Percentiles rank a stretch among this genome's conserved stretches.
phyloP scores from a whole-genome alignment of 2,329 filamentous ascomycete species.

The Mycosphaerella arachidis region DNA sequence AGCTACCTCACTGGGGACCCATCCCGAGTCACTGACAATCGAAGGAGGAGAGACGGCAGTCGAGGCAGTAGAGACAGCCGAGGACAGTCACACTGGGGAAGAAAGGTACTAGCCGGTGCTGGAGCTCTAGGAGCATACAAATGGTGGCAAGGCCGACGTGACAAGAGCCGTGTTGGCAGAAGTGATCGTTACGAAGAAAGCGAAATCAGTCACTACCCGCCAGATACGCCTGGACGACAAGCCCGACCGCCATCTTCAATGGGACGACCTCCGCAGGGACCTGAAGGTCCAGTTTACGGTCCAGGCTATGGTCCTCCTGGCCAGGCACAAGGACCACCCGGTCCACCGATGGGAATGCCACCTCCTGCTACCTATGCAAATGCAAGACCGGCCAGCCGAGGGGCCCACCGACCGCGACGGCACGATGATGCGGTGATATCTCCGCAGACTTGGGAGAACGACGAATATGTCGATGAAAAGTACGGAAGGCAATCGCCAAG shows the following conservation, averaged over 20 bases:
- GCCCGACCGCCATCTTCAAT: slow-evolving; percentile 10
- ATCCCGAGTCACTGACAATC: slow-evolving; percentile 51
- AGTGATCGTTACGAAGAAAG: slow-evolving; percentile 6
- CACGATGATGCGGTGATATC: slow-evolving; percentile 21
- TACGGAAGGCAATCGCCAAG: slow-evolving; percentile 29
- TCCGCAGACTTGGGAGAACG: slow-evolving; percentile 29
- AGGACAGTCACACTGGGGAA: slow-evolving; percentile 33
- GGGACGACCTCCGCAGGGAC: slow-evolving; percentile 10
- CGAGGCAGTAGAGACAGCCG: slow-evolving; percentile 19
- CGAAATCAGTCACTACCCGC: slow-evolving; percentile 6
- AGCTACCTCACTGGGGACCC: slow-evolving; percentile 46
- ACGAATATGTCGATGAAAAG: slow-evolving; percentile 36
- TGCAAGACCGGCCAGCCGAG: slow-evolving; percentile 10
- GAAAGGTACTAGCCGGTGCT: slow-evolving; percentile 50
- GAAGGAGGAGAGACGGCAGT: slow-evolving; percentile 16
- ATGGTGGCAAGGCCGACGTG: slow-evolving; percentile 46
- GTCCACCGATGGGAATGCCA: slow-evolving; percentile 9
- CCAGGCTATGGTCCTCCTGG: slow-evolving; percentile 3
- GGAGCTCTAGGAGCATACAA: slow-evolving; percentile 56
- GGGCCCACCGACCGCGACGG: slow-evolving; percentile 8
- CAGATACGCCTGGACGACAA: slow-evolving; percentile 15
- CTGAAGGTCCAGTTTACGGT: background rate
- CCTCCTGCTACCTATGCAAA: slow-evolving; percentile 6
- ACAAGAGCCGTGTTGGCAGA: slow-evolving; percentile 27
- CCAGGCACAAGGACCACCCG: background rate